Conservation (phyloP, 106 monocot genomes). For the Apostasia shenzhenica region DNA sequence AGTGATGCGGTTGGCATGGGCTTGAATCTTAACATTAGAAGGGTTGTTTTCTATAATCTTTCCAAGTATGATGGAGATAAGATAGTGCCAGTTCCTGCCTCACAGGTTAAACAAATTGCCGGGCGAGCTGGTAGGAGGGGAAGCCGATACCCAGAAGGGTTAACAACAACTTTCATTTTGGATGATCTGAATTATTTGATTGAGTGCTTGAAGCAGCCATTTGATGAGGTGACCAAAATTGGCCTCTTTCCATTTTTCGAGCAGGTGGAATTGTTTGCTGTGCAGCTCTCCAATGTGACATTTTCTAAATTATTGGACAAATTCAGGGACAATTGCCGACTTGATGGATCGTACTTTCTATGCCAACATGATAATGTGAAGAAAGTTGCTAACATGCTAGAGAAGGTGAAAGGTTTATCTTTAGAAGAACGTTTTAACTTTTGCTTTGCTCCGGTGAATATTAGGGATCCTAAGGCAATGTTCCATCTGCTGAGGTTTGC, state of each 20-base stretch:
- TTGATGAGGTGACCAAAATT: conserved; percentile 71
- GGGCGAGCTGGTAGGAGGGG: conserved; percentile 92
- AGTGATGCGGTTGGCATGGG: conserved; percentile 99
- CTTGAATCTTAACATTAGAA: conserved; percentile 88
- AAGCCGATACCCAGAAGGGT: conserved; percentile 85
- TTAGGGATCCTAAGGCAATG: conserved; percentile 97
- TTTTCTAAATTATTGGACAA: conserved; percentile 64
- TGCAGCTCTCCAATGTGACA: conserved; percentile 40
- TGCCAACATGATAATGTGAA: conserved; percentile 65
- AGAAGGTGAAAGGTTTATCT: conserved; percentile 67
- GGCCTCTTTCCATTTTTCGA: conserved; percentile 93
- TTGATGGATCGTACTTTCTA: conserved; percentile 75
- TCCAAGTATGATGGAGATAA: conserved; percentile 89
- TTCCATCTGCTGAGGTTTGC: conserved; percentile 84
- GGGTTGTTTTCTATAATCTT: conserved; percentile 80
- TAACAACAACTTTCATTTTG: conserved; percentile 72
- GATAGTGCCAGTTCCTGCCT: conserved; percentile 59
- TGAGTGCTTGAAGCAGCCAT: conserved; percentile 79
- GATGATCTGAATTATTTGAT: conserved; percentile 86
- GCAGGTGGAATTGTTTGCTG: conserved; percentile 89
- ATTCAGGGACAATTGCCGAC: conserved; percentile 65
- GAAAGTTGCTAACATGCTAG: conserved; percentile 93
- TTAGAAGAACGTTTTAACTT: conserved; percentile 87
- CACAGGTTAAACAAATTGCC: conserved; percentile 97
- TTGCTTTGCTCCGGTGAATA: conserved; percentile 90